Evolutionary conservation across 2,329 filamentous ascomycete species (phyloP).

Genomic region (Metarhizium robertsii): DNA sequence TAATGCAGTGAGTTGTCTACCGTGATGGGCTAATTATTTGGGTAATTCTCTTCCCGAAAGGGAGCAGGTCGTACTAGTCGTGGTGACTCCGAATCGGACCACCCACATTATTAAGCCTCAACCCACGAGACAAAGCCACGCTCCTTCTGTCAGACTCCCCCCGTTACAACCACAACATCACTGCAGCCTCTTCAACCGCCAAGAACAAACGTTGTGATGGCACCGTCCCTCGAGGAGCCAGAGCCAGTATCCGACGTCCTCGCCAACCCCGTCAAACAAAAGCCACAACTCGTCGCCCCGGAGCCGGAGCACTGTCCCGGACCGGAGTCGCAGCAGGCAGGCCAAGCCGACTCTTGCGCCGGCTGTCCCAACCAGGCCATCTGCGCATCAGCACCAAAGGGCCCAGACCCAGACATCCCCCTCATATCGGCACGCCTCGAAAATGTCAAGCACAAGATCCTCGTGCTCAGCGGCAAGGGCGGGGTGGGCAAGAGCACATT

Average conservation of each 20-base stretch:
- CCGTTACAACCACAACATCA: not conserved
- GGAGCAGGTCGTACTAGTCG: too few species aligned
- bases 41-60: too few species aligned
- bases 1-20: not conserved
- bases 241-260: slow-evolving; percentile 60
- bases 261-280: slow-evolving; percentile 64
- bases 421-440: slow-evolving; percentile 76
- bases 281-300: slow-evolving; percentile 81
- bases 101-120: slow-evolving; percentile 13
- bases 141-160: too few species aligned
- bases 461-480: slow-evolving; percentile 89
- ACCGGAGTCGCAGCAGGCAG: slow-evolving; percentile 65
- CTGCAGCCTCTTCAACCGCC: not conserved
- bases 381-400: slow-evolving; percentile 89
- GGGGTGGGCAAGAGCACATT: slow-evolving; percentile 97
- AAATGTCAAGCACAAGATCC: slow-evolving; percentile 80
- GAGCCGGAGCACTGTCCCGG: slow-evolving; percentile 97
- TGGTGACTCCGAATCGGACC: not conserved
- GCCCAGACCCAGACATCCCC: slow-evolving; percentile 88
- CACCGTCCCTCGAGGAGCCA: slow-evolving; percentile 69
- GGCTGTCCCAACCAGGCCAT: slow-evolving; percentile 95
- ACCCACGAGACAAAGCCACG: not conserved
- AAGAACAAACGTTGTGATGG: slow-evolving; percentile 44
- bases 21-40: not conserved
- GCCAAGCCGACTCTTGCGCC: slow-evolving; percentile 72